Base-by-base conservation (phyloP, 164 flowering plant species). In the Magnolia sinica region DNA sequence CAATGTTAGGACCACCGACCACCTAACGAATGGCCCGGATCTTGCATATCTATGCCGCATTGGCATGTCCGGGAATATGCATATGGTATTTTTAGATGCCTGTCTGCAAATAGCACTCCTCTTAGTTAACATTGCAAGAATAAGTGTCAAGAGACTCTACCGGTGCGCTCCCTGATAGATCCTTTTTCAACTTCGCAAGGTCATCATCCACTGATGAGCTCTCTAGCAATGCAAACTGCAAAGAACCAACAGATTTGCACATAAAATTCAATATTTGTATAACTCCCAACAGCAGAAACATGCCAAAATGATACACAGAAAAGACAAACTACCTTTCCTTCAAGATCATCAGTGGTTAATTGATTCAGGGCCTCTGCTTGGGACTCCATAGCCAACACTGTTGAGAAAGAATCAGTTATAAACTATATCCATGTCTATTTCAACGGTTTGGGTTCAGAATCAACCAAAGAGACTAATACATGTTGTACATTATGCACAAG, bases 371-470 rank as follows among this genome's bases (percentile, higher is more conserved):
- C 97, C 29, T 96, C 99, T 68, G 98, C 96, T 81, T 96, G 91
- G 59, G 97, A 92, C 78, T 96, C 99, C 99, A 96, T 94, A 23
- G 95, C 87, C 91, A 92, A 4, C 63, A 96, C 99, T 96, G 80
- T 24, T 65, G 61, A 71, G 73, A 65, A 24, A 61, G 50, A 72
- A 74, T 20, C 22, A 78, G 58, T 16, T 55, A 55, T 55, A 16
- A 55, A 31, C 23, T 52, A 55, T 19, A 70, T n/a, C 49, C n/a
- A 1, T 16, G 58, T 55, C 61, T 11, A 55, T 11, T 55, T 16
- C 50, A 8, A 1, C 7, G 1, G 7, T 29, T 18, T 18, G 1
- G n/a, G 6, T 27, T 70, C 69, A 50, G 58, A 52, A 20, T 55
- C 49, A 73, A 73, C 20, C 50, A 27, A 59, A 65, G 68, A 13